Base-by-base conservation (phyloP, 2,329 filamentous ascomycete genomes). In the Apiospora hydei region DNA sequence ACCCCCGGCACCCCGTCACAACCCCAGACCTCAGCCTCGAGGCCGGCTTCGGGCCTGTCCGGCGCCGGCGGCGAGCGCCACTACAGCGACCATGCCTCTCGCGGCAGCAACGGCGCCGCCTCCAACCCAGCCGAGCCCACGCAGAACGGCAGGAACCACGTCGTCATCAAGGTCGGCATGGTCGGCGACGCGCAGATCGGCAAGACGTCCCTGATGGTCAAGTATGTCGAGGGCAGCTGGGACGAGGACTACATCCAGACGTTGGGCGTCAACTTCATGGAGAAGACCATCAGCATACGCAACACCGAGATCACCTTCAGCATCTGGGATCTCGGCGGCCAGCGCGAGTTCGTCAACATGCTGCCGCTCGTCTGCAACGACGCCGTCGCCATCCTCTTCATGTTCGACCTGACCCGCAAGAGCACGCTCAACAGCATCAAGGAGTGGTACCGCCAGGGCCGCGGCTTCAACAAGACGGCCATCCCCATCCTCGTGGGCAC, bases 221-320 rank as follows among this genome's bases (percentile, higher is more conserved):
- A 99, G 83, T 99, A 99, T 81, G 96, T 99, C 71, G 96, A 99
- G 85, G 96, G 96, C 73, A 98, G 95, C 84, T 99, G 96, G 95
- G 96, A 99, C 83, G 96, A 99, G 85, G 96, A 99, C 82, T 99
- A 99, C 83, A 99, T 99, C 80, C 96, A 99, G 85, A 99, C 96
- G 30, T 86, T 99, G 64, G 96, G 96, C 77, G 96, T 99, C 84
- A 99, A 99, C 84, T 99, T 99, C 84, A 99, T 99, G 96, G 96
- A 99, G 83, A 99, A 99, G 88, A 99, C 96, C 47, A 99, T 99
- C 81, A 97, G 94, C 74, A 99, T 99, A 83, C 93, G 96, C 74
- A 99, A 99, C 84, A 99, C 96, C 21, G 96, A 99, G 84, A 99
- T 99, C 83, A 99, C 96, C 61, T 99, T 99, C 85, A 98, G 95